These are phyloP conservation scores for Pichia exigua DNA, from an alignment of 805 yeast species.

Conservation along the genomic window DNA sequence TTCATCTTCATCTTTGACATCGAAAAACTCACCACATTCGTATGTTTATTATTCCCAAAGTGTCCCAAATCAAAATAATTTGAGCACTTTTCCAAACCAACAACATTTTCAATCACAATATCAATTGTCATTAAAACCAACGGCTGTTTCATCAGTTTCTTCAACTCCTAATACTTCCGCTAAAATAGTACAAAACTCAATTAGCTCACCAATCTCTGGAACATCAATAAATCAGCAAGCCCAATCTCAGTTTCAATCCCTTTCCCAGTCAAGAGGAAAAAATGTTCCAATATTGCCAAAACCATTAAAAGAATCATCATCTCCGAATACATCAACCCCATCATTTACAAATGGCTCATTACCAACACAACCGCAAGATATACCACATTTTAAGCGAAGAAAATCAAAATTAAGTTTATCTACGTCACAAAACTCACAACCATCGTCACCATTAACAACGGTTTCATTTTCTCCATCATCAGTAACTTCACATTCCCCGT, in stretches of 20 bases:
- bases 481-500: constrained; percentile 16
- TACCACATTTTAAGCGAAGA: constrained; percentile 26
- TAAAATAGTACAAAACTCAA: neutral
- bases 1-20: neutral
- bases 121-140: neutral
- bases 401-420: constrained; percentile 21
- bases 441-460: constrained; percentile 21
- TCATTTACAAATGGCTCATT: constrained; percentile 14
- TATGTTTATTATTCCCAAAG: neutral
- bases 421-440: constrained; percentile 16
- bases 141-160: constrained; percentile 5
- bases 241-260: constrained; percentile 1
- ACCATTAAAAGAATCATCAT: constrained; percentile 21
- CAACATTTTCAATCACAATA: neutral
- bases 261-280: constrained; percentile 15
- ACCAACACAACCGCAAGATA: constrained; percentile 24
- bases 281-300: constrained; percentile 31
- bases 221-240: neutral
- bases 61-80: constrained; percentile 1
- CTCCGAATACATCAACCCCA: constrained; percentile 19
- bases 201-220: neutral
- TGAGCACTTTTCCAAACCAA: neutral
- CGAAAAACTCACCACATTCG: neutral
- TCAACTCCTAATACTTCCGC: neutral
- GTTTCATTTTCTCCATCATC: constrained; percentile 8